A percentile compares a stretch with the other conserved stretches of the same genome.
These are phyloP conservation scores for Nothophaeocryptopus gaeumannii DNA, from an alignment of 2,329 filamentous ascomycete genomes.

Conservation along the genomic window DNA sequence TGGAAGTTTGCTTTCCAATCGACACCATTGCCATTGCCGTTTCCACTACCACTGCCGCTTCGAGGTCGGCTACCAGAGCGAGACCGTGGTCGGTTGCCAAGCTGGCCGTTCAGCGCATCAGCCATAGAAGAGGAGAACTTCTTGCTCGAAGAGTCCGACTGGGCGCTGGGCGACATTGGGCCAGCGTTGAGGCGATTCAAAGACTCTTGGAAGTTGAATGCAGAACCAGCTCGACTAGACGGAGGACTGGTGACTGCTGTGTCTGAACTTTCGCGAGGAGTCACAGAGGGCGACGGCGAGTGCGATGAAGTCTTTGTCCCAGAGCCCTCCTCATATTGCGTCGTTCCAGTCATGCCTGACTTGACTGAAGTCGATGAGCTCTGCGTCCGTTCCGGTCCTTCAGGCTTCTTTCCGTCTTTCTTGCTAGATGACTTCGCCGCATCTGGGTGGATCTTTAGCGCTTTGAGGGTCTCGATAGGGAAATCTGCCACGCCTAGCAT, in stretches of 20 bases:
- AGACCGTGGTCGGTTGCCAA: conserved; percentile 19
- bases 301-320: conserved; percentile 1
- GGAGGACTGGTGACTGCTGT: conserved; percentile 7
- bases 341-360: conserved; percentile 11
- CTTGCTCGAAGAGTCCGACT: conserved; percentile 6
- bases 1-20: conserved; percentile 22
- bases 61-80: conserved; percentile 23
- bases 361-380: conserved; percentile 10
- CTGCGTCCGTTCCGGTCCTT: conserved; percentile 7
- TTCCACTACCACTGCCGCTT: conserved; percentile 11
- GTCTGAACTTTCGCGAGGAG: conserved; percentile 15
- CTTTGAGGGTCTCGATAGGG: conserved; percentile 54
- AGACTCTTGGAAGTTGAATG: conserved; percentile 34
- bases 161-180: conserved; percentile 20
- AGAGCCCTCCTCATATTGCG: conserved; percentile 7
- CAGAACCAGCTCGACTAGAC: conserved; percentile 24
- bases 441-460: conserved; percentile 44
- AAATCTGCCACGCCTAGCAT: conserved; percentile 79
- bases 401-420: conserved; percentile 21
- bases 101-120: conserved; percentile 24
- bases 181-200: conserved; percentile 27
- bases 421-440: conserved; percentile 25
- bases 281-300: conserved; percentile 12
- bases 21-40: conserved; percentile 14
- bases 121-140: conserved; percentile 22